Conservation (phyloP, 2,329 filamentous ascomycete genomes). For the Tolypocladium endophyticum region DNA sequence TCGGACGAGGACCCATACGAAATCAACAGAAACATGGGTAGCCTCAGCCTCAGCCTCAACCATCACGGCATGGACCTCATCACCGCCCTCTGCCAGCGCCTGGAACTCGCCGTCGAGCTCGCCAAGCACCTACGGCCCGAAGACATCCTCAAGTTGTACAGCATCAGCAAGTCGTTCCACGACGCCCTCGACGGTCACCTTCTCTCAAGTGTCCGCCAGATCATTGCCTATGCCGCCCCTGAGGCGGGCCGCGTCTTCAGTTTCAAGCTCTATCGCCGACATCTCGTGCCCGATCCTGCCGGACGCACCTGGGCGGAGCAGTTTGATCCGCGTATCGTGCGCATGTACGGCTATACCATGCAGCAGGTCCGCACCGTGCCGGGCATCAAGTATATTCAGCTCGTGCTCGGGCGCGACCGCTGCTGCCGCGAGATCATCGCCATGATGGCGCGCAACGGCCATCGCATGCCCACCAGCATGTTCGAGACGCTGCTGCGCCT, state of each 20-base stretch:
- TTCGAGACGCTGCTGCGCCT: constrained; percentile 47
- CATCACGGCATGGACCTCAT: constrained; percentile 29
- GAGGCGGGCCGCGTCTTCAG: constrained; percentile 47
- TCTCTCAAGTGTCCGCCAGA: constrained; percentile 45
- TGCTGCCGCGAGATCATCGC: constrained; percentile 52
- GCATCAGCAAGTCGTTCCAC: constrained; percentile 53
- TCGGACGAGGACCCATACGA: constrained; percentile 16
- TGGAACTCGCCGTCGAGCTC: constrained; percentile 44
- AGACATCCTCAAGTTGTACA: constrained; percentile 55
- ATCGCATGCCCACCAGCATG: constrained; percentile 41
- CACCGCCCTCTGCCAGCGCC: constrained; percentile 28
- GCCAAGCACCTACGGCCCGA: constrained; percentile 40
- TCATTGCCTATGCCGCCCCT: constrained; percentile 42
- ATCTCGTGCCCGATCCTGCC: constrained; percentile 51
- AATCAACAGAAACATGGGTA: constrained; percentile 4
- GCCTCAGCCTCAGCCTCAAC: constrained; percentile 8
- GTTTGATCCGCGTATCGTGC: constrained; percentile 2
- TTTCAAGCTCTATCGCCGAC: constrained; percentile 45
- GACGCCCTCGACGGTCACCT: constrained; percentile 47
- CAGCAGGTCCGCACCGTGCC: constrained; percentile 42
- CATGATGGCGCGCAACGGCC: constrained; percentile 45
- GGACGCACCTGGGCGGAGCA: constrained; percentile 26
- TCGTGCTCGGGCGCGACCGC: constrained; percentile 50
- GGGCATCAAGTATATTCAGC: constrained; percentile 54
- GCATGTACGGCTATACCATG: constrained; percentile 4